Evolutionary conservation across 441 rosid genomes (phyloP), one percentile per base, ranked within the genome.

Genomic region (Euphorbia corollata): DNA sequence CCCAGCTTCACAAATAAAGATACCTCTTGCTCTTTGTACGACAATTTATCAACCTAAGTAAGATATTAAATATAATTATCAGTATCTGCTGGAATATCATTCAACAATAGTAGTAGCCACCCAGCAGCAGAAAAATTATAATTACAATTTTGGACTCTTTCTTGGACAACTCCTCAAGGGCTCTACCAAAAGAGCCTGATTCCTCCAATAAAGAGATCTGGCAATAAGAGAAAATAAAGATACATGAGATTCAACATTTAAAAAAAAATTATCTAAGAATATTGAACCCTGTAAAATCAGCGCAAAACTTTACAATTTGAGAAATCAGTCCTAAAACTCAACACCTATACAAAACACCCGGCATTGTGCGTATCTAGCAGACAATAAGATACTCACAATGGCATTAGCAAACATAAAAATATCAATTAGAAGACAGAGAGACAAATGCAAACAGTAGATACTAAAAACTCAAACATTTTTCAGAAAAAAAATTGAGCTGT

Each of bases 191-290:
- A 69, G 77, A 81, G 64, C 80, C 85, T 48, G 88, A 84, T 79
- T 96, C 98, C 81, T 96, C 97, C 70, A 96, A 74, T 83, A 96
- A 85, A 53, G 98, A 84, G 71, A 89, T 81, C 99, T 96, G 78
- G 60, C 68, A 63, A 65, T 34, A 48, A 27, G 67, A 65, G 16
- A 66, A 72, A 51, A 34, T 27, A 19, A 18, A 63, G 1, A 16
- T 24, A 20, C 32, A 67, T 63, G 15, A 50, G 9, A 58, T 41
- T 48, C 10, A 64, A 36, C 19, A 15, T 9, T 41, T 15, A 41
- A 27, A 6, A 50, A 65, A n/a, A 36, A 6, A 36, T 2, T 36
- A 36, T 36, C 41, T 36, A 36, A 36, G 8, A 36, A 36, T 36
- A 5, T 8, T 36, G 9, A 36, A n/a, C n/a, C n/a, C 41, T 5